Evolutionary conservation across 768 basidiomycete genomes (phyloP).

Genomic region (Dentipellis sp.): DNA sequence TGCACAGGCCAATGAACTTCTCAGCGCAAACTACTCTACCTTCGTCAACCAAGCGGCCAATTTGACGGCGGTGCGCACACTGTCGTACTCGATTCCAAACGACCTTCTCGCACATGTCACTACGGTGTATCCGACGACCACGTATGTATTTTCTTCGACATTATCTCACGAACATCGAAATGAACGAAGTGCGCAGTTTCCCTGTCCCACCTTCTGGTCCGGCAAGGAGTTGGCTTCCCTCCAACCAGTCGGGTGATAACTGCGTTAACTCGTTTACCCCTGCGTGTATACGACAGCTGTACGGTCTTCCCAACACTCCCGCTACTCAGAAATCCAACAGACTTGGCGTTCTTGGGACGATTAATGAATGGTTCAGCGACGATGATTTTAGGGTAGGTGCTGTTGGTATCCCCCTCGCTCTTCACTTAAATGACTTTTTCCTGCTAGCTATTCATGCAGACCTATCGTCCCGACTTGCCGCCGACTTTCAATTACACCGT

Average conservation of each 20-base stretch:
- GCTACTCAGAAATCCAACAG: slow-evolving; percentile 10
- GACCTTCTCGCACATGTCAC: slow-evolving; percentile 7
- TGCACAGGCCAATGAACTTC: slow-evolving; percentile 10
- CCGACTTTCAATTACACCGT: too few species aligned
- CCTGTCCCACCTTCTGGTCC: not conserved
- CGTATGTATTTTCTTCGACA: not conserved
- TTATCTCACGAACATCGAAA: not conserved
- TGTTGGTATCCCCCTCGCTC: slow-evolving; percentile 2
- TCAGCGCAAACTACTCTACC: slow-evolving; percentile 11
- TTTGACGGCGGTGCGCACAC: slow-evolving; percentile 8
- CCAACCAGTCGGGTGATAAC: not conserved
- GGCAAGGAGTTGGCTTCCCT: not conserved
- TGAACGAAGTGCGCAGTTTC: not conserved
- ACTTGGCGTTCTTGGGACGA: slow-evolving; percentile 13
- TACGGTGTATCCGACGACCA: slow-evolving; percentile 11
- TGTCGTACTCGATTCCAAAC: slow-evolving; percentile 14
- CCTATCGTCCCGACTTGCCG: too few species aligned
- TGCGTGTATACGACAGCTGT: slow-evolving; percentile 14
- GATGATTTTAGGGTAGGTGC: slow-evolving; percentile 9
- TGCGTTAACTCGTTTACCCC: slow-evolving; percentile 9
- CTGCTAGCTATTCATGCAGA: too few species aligned
- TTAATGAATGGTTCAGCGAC: slow-evolving; percentile 11
- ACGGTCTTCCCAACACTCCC: slow-evolving; percentile 12
- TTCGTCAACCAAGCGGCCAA: slow-evolving; percentile 7
- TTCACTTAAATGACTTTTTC: too few species aligned